A percentile compares a stretch with the other conserved stretches of the same genome.
Conservation (phyloP, 345 rosid species). For the Linum usitatissimum region DNA sequence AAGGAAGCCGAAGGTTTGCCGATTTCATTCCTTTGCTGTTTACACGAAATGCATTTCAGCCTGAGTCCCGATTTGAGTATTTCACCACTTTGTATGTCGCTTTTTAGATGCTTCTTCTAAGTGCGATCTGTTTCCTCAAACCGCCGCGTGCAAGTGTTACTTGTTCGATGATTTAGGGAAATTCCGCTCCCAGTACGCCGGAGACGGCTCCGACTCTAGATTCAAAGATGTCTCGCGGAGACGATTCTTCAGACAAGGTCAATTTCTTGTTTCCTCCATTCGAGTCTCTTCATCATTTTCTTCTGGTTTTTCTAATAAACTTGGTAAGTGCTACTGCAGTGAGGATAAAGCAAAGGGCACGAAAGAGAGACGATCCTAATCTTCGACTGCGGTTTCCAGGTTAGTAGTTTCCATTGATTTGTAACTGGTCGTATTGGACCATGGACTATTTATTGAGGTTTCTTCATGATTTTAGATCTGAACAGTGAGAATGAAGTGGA, state of each 20-base stretch:
- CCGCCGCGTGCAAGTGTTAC: constrained; percentile 72
- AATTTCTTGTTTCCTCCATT: neutral
- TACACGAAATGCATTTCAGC: neutral
- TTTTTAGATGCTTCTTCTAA: constrained; percentile 42
- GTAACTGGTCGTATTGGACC: neutral
- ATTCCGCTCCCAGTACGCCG: constrained; percentile 24
- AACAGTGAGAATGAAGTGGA: constrained; percentile 48
- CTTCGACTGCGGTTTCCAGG: constrained; percentile 33
- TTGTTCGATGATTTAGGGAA: constrained; percentile 77
- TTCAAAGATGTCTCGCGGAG: constrained; percentile 60
- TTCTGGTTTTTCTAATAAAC: neutral
- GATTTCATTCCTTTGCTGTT: neutral
- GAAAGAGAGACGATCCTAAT: constrained; percentile 22
- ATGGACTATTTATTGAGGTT: neutral
- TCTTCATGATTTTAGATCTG: constrained; percentile 29
- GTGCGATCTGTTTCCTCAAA: constrained; percentile 48
- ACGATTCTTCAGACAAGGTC: constrained; percentile 77
- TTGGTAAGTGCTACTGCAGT: constrained; percentile 31
- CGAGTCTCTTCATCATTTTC: neutral
- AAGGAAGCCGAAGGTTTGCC: constrained; percentile 65
- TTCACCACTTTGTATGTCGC: neutral
- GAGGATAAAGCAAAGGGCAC: constrained; percentile 38
- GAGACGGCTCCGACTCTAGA: constrained; percentile 36
- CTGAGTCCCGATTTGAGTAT: neutral
- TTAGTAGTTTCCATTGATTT: constrained; percentile 4